Conservation (phyloP, 768 basidiomycete genomes). For the Baorangia bicolor region DNA sequence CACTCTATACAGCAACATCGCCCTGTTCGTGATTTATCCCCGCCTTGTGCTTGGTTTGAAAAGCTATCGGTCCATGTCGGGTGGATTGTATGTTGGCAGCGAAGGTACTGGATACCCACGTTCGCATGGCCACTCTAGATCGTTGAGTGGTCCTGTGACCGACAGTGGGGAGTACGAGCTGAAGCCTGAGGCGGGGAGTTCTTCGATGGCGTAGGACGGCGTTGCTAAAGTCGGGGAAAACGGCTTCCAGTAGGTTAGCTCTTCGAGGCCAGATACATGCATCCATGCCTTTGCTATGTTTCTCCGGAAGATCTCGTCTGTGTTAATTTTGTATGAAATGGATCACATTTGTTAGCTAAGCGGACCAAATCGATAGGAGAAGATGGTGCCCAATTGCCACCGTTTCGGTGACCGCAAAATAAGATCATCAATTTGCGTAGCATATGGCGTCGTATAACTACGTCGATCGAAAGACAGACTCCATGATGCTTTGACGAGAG, state of each 20-base stretch:
- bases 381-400: no score
- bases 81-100: not conserved
- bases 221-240: not conserved
- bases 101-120: not conserved
- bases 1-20: not conserved
- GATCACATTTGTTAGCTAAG: not conserved
- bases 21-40: conserved; percentile 7
- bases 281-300: not conserved
- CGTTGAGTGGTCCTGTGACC: not conserved
- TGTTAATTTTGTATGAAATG: not conserved
- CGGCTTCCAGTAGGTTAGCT: not conserved
- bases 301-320: not conserved
- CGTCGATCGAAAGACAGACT: no score
- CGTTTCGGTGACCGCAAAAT: no score
- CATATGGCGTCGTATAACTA: not conserved
- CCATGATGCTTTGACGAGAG: not conserved
- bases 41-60: conserved; percentile 8
- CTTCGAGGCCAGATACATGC: not conserved
- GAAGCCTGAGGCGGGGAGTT: not conserved
- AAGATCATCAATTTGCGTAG: no score
- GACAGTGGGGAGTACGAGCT: not conserved
- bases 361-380: not conserved
- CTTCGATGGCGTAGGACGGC: not conserved
- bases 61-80: not conserved
- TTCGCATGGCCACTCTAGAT: not conserved